Evolutionary conservation across 2,329 filamentous ascomycete species (phyloP).

Genomic region (Penicillium occitanis): DNA sequence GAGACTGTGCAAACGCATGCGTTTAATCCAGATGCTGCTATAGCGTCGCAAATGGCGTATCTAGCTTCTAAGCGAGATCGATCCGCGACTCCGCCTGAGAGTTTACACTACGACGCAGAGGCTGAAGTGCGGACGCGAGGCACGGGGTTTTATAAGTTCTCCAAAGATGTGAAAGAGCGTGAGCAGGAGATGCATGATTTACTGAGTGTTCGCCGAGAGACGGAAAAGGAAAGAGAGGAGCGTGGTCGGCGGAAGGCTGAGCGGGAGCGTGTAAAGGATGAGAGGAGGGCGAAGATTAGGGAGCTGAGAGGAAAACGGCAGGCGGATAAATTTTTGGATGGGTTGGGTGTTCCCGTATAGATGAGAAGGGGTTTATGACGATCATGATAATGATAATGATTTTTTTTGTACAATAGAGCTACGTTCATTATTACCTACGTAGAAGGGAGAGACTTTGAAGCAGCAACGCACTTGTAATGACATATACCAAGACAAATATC

Average conservation of each 20-base stretch:
- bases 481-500: background rate
- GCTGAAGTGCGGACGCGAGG: slow-evolving; percentile 84
- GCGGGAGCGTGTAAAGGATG: slow-evolving; percentile 63
- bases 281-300: slow-evolving; percentile 50
- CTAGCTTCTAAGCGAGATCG: slow-evolving; percentile 76
- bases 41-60: slow-evolving; percentile 69
- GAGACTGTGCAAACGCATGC: slow-evolving; percentile 80
- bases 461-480: no score
- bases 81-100: slow-evolving; percentile 74
- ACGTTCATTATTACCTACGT: no score
- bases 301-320: slow-evolving; percentile 63
- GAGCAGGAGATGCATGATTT: slow-evolving; percentile 75
- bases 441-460: no score
- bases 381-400: background rate
- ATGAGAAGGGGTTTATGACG: background rate
- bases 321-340: slow-evolving; percentile 71
- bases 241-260: slow-evolving; percentile 59
- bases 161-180: slow-evolving; percentile 66
- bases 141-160: slow-evolving; percentile 89
- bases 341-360: slow-evolving; percentile 42
- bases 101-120: slow-evolving; percentile 80
- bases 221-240: slow-evolving; percentile 62
- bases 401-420: background rate
- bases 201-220: slow-evolving; percentile 65
- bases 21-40: slow-evolving; percentile 70